Percentiles rank a stretch among this genome's conserved stretches.
phyloP scores from a whole-genome alignment of 345 rosid genomes.

The Lepidium sativum region DNA sequence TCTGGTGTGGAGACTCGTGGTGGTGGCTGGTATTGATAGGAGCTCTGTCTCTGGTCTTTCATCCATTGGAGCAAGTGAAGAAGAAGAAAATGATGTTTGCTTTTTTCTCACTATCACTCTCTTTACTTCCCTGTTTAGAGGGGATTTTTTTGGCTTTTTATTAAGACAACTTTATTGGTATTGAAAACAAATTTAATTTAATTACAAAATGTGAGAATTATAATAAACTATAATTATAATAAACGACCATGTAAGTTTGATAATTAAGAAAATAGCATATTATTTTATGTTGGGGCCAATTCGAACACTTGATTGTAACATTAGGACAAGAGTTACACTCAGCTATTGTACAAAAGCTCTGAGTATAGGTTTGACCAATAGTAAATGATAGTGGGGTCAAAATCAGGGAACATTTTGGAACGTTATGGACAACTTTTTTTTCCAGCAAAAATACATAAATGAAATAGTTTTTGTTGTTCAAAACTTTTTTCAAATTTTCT shows the following conservation, averaged over 20 bases:
- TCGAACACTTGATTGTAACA: neutral
- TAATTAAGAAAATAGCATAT: neutral
- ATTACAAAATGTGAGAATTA: neutral
- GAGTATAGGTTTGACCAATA: neutral
- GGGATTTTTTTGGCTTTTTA: neutral
- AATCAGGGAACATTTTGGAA: no score
- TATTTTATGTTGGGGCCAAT: neutral
- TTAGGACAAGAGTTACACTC: neutral
- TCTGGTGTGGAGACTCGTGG: conserved; percentile 95
- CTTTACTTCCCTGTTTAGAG: neutral
- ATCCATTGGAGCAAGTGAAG: conserved; percentile 35
- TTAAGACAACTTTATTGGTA: neutral
- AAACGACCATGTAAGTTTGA: neutral
- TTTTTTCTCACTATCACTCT: neutral
- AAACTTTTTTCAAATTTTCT: no score
- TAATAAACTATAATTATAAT: neutral
- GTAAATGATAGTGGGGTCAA: no score
- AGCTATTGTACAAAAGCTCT: neutral
- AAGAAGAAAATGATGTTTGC: neutral
- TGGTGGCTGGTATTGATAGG: conserved; percentile 90
- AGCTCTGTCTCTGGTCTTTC: conserved; percentile 99
- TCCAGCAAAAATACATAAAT: no score
- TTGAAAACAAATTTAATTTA: no score
- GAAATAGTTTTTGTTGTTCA: no score
- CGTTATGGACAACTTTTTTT: no score